Base-by-base conservation (phyloP, 108 stramenopile genomes). In the Nitzschia palea region DNA sequence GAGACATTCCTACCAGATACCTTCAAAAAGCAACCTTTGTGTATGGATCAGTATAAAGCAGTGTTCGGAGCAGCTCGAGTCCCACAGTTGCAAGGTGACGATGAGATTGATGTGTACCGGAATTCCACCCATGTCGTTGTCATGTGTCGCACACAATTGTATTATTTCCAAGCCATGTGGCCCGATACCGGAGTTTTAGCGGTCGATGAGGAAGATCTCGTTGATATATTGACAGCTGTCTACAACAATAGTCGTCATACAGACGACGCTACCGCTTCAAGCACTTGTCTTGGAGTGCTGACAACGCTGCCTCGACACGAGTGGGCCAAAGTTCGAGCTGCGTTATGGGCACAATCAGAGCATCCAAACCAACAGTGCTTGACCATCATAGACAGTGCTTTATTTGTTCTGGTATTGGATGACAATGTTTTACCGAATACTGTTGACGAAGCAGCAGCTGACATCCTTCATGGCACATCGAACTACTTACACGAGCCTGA, bases 341-440 rank as follows among this genome's bases (percentile, higher is more conserved):
- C 74, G 27, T 65, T 93, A 42, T 35, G 80, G 15, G 18, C 32
- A 4, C 10, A 57, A 5, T 57, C 55, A 23, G 47, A 48, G 22
- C 73, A 78, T 2, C 69, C 76, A 28, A 95, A 95, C 74, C 63
- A 43, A 20, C 76, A 77, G 2, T 73, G 77, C 18, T 75, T 95
- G 33, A 65, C 73, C 8, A 70, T 91, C 30, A 71, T 95, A 40
- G 94, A 95, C 71, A 83, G 82, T 18, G 90, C 89, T 1, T 78
- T 95, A 20, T 95, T 95, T 61, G 87, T 95, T 2, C 58, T 95
- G 33, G 94, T 86, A 1, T 68, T 95, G 28, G 94, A 95, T 68
- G 80, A 91, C 47, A 6, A n/a, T 65, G 85, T 72, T 40, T 51
- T 53, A 6, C 89, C 94, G 8, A 73, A 63, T 26, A 63, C 77